Percentiles rank a stretch among this genome's conserved stretches.
These are phyloP conservation scores for Nigrospora osmanthi DNA, from an alignment of 2,329 filamentous ascomycete genomes.

Conservation along the genomic window DNA sequence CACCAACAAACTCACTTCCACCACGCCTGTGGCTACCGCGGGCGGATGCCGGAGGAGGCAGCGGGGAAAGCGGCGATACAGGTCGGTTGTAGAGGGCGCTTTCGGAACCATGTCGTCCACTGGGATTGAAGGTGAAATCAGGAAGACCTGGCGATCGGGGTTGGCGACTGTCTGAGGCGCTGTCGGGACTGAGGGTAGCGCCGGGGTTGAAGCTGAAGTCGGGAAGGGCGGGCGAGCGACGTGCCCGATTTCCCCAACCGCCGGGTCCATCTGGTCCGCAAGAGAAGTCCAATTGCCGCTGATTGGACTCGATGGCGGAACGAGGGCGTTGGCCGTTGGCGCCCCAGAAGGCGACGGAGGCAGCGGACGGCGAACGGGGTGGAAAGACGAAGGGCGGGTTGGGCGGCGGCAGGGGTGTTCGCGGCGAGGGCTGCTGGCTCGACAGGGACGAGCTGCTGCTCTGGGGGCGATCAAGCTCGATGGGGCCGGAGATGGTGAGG, in stretches of 20 bases:
- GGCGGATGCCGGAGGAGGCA: constrained; percentile 38
- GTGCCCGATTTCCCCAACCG: constrained; percentile 5
- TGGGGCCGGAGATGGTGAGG: constrained; percentile 18
- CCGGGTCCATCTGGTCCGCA: constrained; percentile 5
- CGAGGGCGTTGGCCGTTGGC: constrained; percentile 41
- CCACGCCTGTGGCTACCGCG: constrained; percentile 73
- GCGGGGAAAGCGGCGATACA: constrained; percentile 43
- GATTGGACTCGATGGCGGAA: constrained; percentile 38
- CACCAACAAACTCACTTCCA: constrained; percentile 81
- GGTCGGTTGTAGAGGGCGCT: constrained; percentile 43
- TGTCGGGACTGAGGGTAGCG: constrained; percentile 11
- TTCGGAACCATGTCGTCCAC: constrained; percentile 15
- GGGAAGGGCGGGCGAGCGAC: constrained; percentile 32
- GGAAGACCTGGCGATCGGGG: constrained; percentile 17
- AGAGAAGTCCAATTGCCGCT: constrained; percentile 8
- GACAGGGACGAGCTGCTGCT: constrained; percentile 12
- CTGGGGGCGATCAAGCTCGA: constrained; percentile 14
- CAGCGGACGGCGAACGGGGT: constrained; percentile 34
- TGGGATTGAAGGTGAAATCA: constrained; percentile 14
- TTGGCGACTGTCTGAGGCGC: constrained; percentile 8
- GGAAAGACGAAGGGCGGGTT: constrained; percentile 63
- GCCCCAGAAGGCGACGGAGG: constrained; percentile 37
- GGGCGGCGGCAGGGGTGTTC: constrained; percentile 36
- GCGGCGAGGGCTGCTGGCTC: constrained; percentile 25
- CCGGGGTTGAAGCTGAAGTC: constrained; percentile 51